Evolutionary conservation across 192 early-diverging fungal species (phyloP), one percentile per base, ranked within the genome.

Genomic region (Kickxella alabastrina): DNA sequence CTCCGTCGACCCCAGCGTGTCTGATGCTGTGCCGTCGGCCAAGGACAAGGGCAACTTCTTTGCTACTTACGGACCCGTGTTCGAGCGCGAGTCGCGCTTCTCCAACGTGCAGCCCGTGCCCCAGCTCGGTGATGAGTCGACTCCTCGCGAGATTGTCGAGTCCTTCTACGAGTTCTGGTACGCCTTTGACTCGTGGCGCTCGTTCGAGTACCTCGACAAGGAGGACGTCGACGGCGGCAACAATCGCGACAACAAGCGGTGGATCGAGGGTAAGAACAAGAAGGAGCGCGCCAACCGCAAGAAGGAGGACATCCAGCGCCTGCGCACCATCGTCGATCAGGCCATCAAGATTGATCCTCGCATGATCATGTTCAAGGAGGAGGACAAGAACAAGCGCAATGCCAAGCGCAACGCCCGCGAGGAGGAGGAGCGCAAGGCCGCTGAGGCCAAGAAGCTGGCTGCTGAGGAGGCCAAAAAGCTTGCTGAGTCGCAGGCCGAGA

Each of bases 151-250:
- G 43, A 79, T 81, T 13, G 86, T 92, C 38, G 88, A 92, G 58
- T 36, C 40, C n/a, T 92, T 92, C 65, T 92, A 92, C 64, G 77
- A 84, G 50, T 92, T 90, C 65, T 91, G 84, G 79, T 86, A 85
- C 63, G 79, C 72, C 69, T 90, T 99, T 65, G 90, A 99, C 56
- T 96, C 93, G 43, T 98, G 95, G 95, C 81, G 97, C 58, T 87
- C 92, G 26, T 99, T 99, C 57, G 97, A 99, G 83, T 90, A 87
- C 71, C 75, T 91, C 49, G 97, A 99, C 69, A 97, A 99, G 83
- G 95, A 99, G 77, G 93, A 91, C 64, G 85, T 83, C 43, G 92
- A 91, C 32, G 80, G 78, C 41, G 85, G 84, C 19, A 90, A 92
- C 54, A 93, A 85, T 79, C 90, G 97, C 62, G 97, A 99, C 71